Percentiles rank a stretch among this genome's conserved stretches.
phyloP scores from a whole-genome alignment of 2,329 filamentous ascomycete species.

The Alternaria burnsii region DNA sequence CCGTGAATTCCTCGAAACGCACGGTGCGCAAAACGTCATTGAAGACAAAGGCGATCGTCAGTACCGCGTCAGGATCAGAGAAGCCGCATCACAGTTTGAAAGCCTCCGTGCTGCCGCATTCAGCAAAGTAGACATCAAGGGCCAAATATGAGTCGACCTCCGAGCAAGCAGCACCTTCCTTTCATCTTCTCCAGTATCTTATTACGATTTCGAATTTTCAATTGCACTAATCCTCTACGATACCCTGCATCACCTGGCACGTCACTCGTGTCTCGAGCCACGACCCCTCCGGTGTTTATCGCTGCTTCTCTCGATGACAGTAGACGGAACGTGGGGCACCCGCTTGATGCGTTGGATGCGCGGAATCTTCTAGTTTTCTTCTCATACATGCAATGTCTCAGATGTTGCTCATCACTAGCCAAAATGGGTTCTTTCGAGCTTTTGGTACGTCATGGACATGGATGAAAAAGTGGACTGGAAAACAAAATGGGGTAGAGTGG shows the following conservation, averaged over 20 bases:
- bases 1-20: constrained; percentile 86
- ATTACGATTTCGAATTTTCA: constrained; percentile 18
- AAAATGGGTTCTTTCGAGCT: constrained; percentile 12
- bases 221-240: constrained; percentile 26
- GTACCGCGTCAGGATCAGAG: constrained; percentile 65
- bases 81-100: constrained; percentile 73
- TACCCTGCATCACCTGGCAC: constrained; percentile 35
- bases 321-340: constrained; percentile 43
- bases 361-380: constrained; percentile 40
- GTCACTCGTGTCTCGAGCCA: constrained; percentile 35
- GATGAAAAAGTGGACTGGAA: constrained; percentile 21
- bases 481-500: constrained; percentile 20
- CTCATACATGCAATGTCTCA: constrained; percentile 43
- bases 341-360: constrained; percentile 42
- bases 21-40: constrained; percentile 78
- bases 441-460: constrained; percentile 32
- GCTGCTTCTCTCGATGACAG: constrained; percentile 34
- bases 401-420: constrained; percentile 21
- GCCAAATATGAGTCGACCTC: constrained; percentile 77
- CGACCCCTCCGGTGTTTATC: constrained; percentile 34
- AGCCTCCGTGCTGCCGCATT: constrained; percentile 76
- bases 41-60: constrained; percentile 71
- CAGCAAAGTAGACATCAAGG: constrained; percentile 92
- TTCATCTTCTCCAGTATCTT: constrained; percentile 13
- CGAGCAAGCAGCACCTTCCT: constrained; percentile 15